Conservation (phyloP, 495 filamentous ascomycete species). For the Xylaria scruposa region DNA sequence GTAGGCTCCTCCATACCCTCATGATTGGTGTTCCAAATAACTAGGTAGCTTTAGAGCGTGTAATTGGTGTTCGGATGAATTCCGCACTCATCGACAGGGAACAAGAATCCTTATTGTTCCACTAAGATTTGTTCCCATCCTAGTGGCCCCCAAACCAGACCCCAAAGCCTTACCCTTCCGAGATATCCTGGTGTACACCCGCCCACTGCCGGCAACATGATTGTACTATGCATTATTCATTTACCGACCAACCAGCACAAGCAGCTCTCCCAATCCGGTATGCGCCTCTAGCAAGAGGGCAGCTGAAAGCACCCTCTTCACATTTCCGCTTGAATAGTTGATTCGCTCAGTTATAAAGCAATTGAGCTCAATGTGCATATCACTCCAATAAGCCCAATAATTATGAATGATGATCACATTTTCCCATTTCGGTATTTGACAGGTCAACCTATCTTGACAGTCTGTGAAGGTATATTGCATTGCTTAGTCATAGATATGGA, state of each 20-base stretch:
- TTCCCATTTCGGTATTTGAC: background rate
- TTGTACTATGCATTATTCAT: conserved; percentile 4
- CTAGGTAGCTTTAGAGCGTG: background rate
- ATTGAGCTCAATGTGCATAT: background rate
- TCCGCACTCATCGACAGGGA: conserved; percentile 16
- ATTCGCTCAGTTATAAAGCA: conserved; percentile 1
- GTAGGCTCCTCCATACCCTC: background rate
- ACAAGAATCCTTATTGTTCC: conserved; percentile 8
- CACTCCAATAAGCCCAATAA: background rate
- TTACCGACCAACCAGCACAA: conserved; percentile 7
- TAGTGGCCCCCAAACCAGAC: conserved; percentile 16
- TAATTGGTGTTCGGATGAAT: conserved; percentile 9
- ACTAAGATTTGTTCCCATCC: conserved; percentile 4
- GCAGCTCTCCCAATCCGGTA: conserved; percentile 25
- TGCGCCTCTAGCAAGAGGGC: background rate
- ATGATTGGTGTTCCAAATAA: background rate
- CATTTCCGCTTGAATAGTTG: conserved; percentile 3
- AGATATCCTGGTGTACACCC: conserved; percentile 6
- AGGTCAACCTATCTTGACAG: background rate
- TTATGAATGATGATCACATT: background rate
- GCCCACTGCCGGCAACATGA: conserved; percentile 14
- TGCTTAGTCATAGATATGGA: background rate
- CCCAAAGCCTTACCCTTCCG: conserved; percentile 15
- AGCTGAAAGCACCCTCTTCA: conserved; percentile 22
- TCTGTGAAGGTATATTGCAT: background rate